Base-by-base conservation (phyloP, 345 rosid genomes). In the Brassica carinata region DNA sequence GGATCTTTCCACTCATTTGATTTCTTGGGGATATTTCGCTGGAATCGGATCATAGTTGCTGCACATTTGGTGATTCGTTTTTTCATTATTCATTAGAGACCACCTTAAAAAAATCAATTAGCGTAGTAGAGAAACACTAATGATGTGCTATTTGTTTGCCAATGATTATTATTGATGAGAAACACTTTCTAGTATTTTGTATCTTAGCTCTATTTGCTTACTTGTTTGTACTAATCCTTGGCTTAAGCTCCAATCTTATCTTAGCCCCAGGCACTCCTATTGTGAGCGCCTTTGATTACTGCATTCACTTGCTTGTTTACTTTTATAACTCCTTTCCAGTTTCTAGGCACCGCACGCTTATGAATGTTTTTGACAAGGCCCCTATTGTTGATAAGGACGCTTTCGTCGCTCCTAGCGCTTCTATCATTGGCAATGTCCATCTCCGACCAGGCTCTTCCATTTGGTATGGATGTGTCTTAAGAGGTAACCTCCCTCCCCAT, bases 361-460 rank as follows among this genome's bases (percentile, higher is more conserved):
- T 92, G 98, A 92, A 90, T 64, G 31, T 94, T 51, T 91, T 86
- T 76, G 92, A 94, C 84, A 90, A 91, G 81, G 83, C 90, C 43
- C 98, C 97, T 13, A 76, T 18, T 51, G 90, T 94, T 63, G 93
- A 90, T 81, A 92, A 91, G 84, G 94, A 83, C 11, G 94, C 87
- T 31, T 94, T 94, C 78, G 91, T 94, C 65, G 98, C 97, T 34
- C 98, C 98, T 5, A 88, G 93, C 71, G 97, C 98, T 13, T 94
- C 97, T 31, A 45, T 92, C 77, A 81, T 83, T 70, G 98, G 98
- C 66, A 88, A 92, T 80, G 93, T 92, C 71, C 89, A 77, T 73
- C 85, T 92, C 10, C 94, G 97, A 43, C 83, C 86, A 38, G 92
- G 88, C 76, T 92, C 98, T 62, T 94, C 98, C 76, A 85, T 94